Conservation (phyloP, 2,329 filamentous ascomycete species). For the Magnaporthales sp. region DNA sequence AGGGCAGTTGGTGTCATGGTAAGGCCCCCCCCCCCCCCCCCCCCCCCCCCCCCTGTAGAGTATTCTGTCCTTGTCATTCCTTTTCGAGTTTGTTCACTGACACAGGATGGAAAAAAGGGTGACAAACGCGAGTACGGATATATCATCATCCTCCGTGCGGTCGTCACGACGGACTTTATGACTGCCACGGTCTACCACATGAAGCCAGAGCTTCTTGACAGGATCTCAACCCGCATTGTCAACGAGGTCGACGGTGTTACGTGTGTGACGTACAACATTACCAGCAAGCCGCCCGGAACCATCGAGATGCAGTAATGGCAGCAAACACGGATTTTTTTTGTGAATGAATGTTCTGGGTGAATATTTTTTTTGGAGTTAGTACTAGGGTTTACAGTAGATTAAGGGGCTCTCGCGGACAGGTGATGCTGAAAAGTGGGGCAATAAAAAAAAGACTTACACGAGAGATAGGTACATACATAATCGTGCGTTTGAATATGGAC, state of each 20-base stretch:
- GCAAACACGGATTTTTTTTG: neutral
- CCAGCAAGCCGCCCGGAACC: conserved; percentile 53
- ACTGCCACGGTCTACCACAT: conserved; percentile 64
- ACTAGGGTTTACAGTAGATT: neutral
- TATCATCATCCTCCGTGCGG: conserved; percentile 32
- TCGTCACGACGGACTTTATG: conserved; percentile 58
- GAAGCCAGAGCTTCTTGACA: conserved; percentile 53
- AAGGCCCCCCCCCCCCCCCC: neutral
- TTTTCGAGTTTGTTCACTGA: neutral
- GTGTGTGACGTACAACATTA: conserved; percentile 55
- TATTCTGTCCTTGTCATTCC: neutral
- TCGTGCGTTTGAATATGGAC: neutral
- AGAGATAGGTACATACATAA: neutral
- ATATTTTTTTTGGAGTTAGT: neutral
- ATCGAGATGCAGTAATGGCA: conserved; percentile 48
- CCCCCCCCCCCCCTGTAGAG: neutral
- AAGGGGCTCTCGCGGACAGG: neutral
- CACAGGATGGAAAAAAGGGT: conserved; percentile 12
- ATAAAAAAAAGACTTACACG: neutral
- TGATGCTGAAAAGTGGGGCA: neutral
- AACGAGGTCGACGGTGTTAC: conserved; percentile 69
- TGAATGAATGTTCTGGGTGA: neutral
- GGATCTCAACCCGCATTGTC: conserved; percentile 58
- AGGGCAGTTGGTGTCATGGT: conserved; percentile 33
- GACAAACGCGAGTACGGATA: conserved; percentile 21